These are phyloP conservation scores for Fusarium floridanum DNA, from an alignment of 2,329 filamentous ascomycete species.

Conservation along the genomic window DNA sequence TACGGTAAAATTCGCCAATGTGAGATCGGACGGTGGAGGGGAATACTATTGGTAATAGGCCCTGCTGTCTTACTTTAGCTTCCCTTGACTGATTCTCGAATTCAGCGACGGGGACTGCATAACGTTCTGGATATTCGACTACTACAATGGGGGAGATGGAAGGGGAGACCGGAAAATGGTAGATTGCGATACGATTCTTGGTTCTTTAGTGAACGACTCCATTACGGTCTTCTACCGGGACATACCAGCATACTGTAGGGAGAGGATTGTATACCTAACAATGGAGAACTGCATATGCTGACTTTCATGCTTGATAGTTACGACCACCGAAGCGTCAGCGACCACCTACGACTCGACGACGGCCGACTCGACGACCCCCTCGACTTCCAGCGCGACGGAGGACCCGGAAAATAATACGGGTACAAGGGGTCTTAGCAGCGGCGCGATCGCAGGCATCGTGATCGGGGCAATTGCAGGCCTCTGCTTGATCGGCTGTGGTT, in stretches of 20 bases:
- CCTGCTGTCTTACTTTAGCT: background rate
- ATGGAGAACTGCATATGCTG: background rate
- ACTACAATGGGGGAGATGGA: background rate
- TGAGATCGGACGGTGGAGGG: background rate
- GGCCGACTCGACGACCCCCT: background rate
- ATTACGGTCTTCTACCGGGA: background rate
- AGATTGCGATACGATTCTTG: background rate
- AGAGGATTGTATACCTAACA: background rate
- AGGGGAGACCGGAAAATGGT: background rate
- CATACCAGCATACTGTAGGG: background rate
- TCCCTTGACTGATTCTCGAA: background rate
- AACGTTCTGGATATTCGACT: background rate
- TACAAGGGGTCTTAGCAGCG: background rate
- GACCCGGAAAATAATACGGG: background rate
- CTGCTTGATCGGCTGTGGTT: background rate
- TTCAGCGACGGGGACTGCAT: background rate
- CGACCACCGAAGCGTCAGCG: background rate
- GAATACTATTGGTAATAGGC: background rate
- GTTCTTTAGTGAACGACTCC: rapidly evolving
- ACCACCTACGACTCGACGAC: background rate
- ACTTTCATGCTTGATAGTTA: background rate
- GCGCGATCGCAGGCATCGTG: background rate
- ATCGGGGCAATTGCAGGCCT: background rate
- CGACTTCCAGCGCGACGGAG: background rate
- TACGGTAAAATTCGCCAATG: no score